Base-by-base conservation (phyloP, 225 moss, liverwort and hornwort species). In the Marchantia paleacea region DNA sequence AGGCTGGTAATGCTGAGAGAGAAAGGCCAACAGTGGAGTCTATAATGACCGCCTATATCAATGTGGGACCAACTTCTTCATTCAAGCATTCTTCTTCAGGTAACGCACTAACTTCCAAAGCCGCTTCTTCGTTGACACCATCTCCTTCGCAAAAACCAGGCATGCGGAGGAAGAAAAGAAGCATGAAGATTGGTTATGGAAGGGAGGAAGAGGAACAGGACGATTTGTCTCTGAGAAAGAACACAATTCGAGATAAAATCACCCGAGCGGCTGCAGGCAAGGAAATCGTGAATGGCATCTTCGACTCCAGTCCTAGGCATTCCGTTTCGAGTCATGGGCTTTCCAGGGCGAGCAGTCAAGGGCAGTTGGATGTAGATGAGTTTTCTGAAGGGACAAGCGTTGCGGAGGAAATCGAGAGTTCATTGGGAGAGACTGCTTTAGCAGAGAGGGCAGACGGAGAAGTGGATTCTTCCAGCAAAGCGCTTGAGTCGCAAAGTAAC, bases 141-240 rank as follows among this genome's bases (percentile, higher is more conserved):
- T 83, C 86, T 19, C 75, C 81, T 29, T 67, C 83, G 31, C 58
- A 66, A 58, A 87, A 85, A 72, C 77, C 87, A 19, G 83, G 80
- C 7, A 84, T 87, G 62, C 85, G 87, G 72, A 85, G 89, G 76
- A 89, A 89, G 82, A 89, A 87, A 79, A 67, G 89, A 48, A 87
- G 89, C 39, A 78, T 87, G 85, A 89, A 87, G 68, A 89, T 89
- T 82, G 89, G 89, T 51, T 89, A 89, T 57, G 89, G 83, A 3
- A 87, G 89, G 78, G 89, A 87, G 71, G 87, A 81, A 29, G 89
- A 87, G 26, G 87, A 85, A 52, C 80, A 85, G 52, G 89, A 89
- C 26, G 89, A 89, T 49, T 76, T 79, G 39, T 68, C 76, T 58
- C 30, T 55, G 7, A 81, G 78, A 51, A 87, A 85, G 72, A 67